Base-by-base conservation (phyloP, 768 basidiomycete species). In the Kwoniella europaea region DNA sequence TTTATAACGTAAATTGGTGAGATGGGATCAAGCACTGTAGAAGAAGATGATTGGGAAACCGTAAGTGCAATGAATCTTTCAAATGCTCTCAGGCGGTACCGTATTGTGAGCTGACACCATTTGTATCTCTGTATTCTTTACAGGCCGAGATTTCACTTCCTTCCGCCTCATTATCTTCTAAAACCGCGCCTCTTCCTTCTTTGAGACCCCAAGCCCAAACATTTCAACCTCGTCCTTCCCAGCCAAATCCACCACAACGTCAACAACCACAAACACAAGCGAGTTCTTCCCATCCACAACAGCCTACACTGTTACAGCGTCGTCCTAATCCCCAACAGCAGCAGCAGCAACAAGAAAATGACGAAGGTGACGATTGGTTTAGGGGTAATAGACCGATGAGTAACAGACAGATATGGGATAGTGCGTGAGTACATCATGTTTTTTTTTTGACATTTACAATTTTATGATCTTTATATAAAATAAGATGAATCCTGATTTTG, bases 11-110 rank as follows among this genome's bases (percentile, higher is more conserved):
- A 12, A 35, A 22, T 18, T 16, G n/a, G 12, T 16, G 43, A 43
- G 13, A 41, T 42, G 44, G n/a, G 63, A 20, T 29, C 63, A 13
- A 46, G 58, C 42, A 46, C 46, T 43, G 57, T 24, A 12, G 69
- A 65, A 4, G 74, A 76, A 27, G 76, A 77, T 59, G 76, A 77
- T 46, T 77, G 76, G 76, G 76, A 77, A 63, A 77, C 71, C n/a
- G 75, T 74, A 60, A 58, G 75, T 71, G 10, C 59, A 0, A 41
- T 13, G 15, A n/a, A n/a, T 58, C 55, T 35, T 9, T 35, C 35
- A 35, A 9, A 7, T 35, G 35, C 35, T 9, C 35, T 35, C 35
- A 27, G 20, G 15, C 44, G 35, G 24, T 35, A 29, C n/a, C 54
- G 24, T 22, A 7, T 43, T 43, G 12, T n/a, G 56, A 67, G 10